Percentiles rank a stretch among this genome's conserved stretches.
These are phyloP conservation scores for Penicillium coffeae DNA, from an alignment of 495 filamentous ascomycete species.

Conservation along the genomic window DNA sequence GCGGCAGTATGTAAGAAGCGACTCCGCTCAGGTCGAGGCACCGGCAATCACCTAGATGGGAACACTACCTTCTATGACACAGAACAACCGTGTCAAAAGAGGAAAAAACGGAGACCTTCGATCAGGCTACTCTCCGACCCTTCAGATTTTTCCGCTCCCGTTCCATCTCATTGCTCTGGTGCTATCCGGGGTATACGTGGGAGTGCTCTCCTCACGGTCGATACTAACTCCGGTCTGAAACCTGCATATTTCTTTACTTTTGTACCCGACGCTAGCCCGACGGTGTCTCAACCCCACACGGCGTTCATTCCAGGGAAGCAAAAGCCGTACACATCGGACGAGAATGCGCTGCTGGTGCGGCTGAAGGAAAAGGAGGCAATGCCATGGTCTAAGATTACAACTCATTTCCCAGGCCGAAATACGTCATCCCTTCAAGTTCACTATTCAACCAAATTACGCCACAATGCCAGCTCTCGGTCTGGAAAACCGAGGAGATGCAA, in stretches of 20 bases:
- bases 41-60: constrained; percentile 3
- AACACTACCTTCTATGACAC: constrained; percentile 6
- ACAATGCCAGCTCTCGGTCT: constrained; percentile 9
- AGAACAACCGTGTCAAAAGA: constrained; percentile 7
- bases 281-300: constrained; percentile 2
- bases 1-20: constrained; percentile 11
- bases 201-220: constrained; percentile 10
- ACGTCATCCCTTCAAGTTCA: constrained; percentile 11
- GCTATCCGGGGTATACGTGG: constrained; percentile 6
- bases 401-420: constrained; percentile 12
- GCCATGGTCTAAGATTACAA: constrained; percentile 7
- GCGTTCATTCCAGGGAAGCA: constrained; percentile 6
- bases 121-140: constrained; percentile 7
- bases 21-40: constrained; percentile 13
- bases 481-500: constrained; percentile 5
- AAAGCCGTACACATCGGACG: constrained; percentile 6
- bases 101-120: constrained; percentile 9
- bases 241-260: constrained; percentile 15
- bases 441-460: constrained; percentile 15
- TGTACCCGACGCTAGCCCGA: constrained; percentile 14
- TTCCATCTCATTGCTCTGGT: constrained; percentile 7
- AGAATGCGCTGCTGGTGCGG: constrained; percentile 13
- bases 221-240: constrained; percentile 7
- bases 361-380: constrained; percentile 15
- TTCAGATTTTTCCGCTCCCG: constrained; percentile 6